These are phyloP conservation scores for Massarina eburnea DNA, from an alignment of 2,329 filamentous ascomycete genomes.

Conservation along the genomic window DNA sequence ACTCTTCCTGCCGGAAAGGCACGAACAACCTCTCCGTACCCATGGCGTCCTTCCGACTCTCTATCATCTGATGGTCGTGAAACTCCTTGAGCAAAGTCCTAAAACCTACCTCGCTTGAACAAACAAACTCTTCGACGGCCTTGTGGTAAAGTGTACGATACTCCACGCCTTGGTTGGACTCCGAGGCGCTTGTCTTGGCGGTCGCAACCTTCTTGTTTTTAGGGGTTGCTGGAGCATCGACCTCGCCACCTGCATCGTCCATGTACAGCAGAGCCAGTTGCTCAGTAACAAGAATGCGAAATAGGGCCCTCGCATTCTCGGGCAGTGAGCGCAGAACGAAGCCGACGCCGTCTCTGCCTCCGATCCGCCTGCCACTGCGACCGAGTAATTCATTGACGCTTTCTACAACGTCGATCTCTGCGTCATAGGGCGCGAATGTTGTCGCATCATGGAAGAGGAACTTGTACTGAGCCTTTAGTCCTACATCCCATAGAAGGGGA, in stretches of 20 bases:
- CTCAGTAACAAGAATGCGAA: constrained; percentile 81
- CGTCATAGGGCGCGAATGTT: constrained; percentile 74
- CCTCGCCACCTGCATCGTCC: constrained; percentile 39
- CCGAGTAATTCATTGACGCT: constrained; percentile 87
- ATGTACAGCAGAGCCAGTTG: constrained; percentile 69
- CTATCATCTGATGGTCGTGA: constrained; percentile 97
- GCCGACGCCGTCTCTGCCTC: constrained; percentile 86
- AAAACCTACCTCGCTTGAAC: constrained; percentile 94
- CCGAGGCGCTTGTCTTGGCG: constrained; percentile 26
- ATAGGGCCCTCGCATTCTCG: constrained; percentile 87
- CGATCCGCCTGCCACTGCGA: constrained; percentile 74
- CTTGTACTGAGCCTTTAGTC: constrained; percentile 77
- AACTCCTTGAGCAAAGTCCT: constrained; percentile 94
- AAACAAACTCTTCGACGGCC: constrained; percentile 94
- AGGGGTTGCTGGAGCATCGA: constrained; percentile 18
- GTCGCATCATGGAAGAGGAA: constrained; percentile 94
- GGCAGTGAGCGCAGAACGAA: constrained; percentile 90
- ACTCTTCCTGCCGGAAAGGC: constrained; percentile 82
- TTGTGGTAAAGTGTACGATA: constrained; percentile 93
- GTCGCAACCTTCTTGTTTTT: constrained; percentile 28
- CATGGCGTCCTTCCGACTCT: constrained; percentile 79
- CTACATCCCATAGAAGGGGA: constrained; percentile 84
- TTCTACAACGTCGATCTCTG: constrained; percentile 82
- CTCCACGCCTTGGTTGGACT: constrained; percentile 68
- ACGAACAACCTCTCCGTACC: constrained; percentile 85